Percentiles rank a stretch among this genome's conserved stretches.
These are phyloP conservation scores for Suillus hirtellus DNA, from an alignment of 768 basidiomycete genomes.

Conservation along the genomic window DNA sequence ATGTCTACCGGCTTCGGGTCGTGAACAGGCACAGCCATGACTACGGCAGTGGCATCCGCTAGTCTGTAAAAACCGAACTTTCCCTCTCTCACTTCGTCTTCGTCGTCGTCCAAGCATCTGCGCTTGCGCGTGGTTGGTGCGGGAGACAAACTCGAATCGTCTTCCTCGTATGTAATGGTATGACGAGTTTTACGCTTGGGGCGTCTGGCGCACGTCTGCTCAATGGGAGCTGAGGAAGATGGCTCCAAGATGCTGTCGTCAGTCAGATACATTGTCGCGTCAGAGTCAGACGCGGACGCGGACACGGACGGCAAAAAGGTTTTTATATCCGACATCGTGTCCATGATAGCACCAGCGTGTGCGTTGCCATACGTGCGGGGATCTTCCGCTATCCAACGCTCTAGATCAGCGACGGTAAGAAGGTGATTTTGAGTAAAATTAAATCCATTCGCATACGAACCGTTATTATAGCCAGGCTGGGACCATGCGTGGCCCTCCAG, in stretches of 20 bases:
- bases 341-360: no score
- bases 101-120: neutral
- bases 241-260: neutral
- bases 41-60: neutral
- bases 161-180: neutral
- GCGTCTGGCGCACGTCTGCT: neutral
- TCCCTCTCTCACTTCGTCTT: neutral
- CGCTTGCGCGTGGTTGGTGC: neutral
- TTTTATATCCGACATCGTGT: no score
- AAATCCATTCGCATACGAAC: no score
- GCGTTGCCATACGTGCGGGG: no score
- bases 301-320: no score
- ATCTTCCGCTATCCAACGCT: no score
- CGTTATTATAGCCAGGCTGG: no score
- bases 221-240: neutral
- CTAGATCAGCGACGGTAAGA: no score
- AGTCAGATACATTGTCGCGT: no score
- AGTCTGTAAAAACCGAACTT: neutral
- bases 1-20: neutral
- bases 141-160: neutral
- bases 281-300: no score
- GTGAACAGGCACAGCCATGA: neutral
- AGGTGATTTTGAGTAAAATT: no score
- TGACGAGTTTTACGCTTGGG: neutral
- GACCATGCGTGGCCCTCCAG: no score